phyloP scores from a whole-genome alignment of 768 basidiomycete genomes.

The Pilatotrama ljubarskyi region DNA sequence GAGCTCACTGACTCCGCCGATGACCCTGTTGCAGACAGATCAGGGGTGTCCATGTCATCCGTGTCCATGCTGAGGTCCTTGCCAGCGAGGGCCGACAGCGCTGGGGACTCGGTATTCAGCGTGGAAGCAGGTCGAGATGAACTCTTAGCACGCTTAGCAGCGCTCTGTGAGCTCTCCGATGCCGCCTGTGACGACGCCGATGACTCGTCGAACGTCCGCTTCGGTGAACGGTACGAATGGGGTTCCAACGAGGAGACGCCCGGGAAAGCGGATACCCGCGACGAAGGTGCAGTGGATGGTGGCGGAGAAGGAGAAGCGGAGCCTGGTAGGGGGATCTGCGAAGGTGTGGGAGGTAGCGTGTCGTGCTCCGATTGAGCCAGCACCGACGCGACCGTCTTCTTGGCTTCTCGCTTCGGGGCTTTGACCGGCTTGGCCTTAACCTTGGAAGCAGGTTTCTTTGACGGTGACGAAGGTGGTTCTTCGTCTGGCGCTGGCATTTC shows the following conservation, averaged over 20 bases:
- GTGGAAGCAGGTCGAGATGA: slow-evolving; percentile 22
- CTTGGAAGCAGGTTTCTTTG: slow-evolving; percentile 34
- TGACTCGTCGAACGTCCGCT: slow-evolving; percentile 61
- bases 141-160: slow-evolving; percentile 33
- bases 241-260: slow-evolving; percentile 20
- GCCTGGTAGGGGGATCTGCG: slow-evolving; percentile 38
- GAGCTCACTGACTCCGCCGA: slow-evolving; percentile 36
- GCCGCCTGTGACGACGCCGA: slow-evolving; percentile 39
- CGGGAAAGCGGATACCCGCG: slow-evolving; percentile 22
- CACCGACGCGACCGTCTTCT: slow-evolving; percentile 13
- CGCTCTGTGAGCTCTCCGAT: slow-evolving; percentile 32
- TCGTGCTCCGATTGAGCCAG: slow-evolving; percentile 5
- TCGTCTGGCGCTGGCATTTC: slow-evolving; percentile 46
- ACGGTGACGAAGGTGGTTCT: slow-evolving; percentile 32
- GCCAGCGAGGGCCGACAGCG: background rate
- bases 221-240: slow-evolving; percentile 50
- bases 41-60: slow-evolving; percentile 31
- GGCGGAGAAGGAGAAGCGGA: slow-evolving; percentile 37
- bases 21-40: slow-evolving; percentile 27
- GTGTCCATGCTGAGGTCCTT: slow-evolving; percentile 24
- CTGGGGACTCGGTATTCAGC: background rate
- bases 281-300: slow-evolving; percentile 18
- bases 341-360: slow-evolving; percentile 29
- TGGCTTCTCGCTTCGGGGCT: slow-evolving; percentile 12
- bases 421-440: slow-evolving; percentile 22